Evolutionary conservation across 2,329 filamentous ascomycete genomes (phyloP), one percentile per base, ranked within the genome.

Genomic region (Epichloe aotearoae): DNA sequence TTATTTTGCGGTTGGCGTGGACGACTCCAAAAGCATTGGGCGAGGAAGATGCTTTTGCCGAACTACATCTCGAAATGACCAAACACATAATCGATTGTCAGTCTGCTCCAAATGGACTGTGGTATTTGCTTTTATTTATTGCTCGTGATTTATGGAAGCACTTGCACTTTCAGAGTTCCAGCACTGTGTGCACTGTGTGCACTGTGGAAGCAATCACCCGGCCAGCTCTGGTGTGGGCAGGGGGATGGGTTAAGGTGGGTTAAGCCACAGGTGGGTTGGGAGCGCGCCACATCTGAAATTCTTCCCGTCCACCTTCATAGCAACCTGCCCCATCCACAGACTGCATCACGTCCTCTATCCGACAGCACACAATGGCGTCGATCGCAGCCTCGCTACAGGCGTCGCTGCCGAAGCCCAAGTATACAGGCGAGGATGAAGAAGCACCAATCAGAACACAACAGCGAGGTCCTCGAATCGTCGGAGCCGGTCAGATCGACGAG

Each of bases 401-500:
- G 63, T 83, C 86, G 52, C 75, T 97, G 42, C 91, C 91, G 3
- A 90, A 90, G 65, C 90, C 91, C 15, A 91, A 87, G 69, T 95
- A 96, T 64, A 88, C 84, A 4, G 89, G 87, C 58, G 88, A 95
- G 64, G 83, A 94, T 64, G 90, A 96, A 65, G 86, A 94, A 62
- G 70, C 84, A 36, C 83, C 84, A 23, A 69, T 74, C 33, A 80
- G 85, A 63, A 76, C 84, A 45, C 82, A 86, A 63, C 82, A 87
- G 59, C 82, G 83, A 65, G 88, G 89, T 54, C 86, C 88, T 39
- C 82, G 89, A 65, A 85, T 97, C 56, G 76, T 97, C 52, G 85
- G 83, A 60, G 79, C 85, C 48, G 82, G 80, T 60, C 81, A 91
- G 61, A 76, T 94, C 57, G 86, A 95, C 70, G 84, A 93, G 63